Evolutionary conservation across 176 grass and related monocot genomes (phyloP), one percentile per base, ranked within the genome.

Genomic region (Paspalum vaginatum): DNA sequence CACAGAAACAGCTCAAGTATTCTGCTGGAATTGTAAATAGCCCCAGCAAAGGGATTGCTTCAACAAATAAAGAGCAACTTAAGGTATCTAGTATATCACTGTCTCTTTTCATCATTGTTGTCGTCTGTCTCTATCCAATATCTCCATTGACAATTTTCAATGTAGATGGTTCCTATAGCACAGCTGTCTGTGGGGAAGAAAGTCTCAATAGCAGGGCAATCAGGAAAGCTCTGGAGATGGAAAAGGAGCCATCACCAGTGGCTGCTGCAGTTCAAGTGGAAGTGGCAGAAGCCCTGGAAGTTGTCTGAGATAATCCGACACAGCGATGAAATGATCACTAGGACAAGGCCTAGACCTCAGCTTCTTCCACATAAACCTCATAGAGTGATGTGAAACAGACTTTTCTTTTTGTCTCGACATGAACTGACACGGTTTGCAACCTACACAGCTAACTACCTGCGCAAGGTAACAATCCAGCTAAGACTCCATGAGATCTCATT

Each of bases 241-340:
- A 95, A 96, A 90, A 93, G 97, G 76, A 99, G 97, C 61, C 97
- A 99, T 50, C 97, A 96, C 77, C 93, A 96, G 66, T 99, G 97
- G 97, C 74, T 99, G 64, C 59, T 99, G 26, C 93, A 99, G 68
- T 99, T 99, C 83, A 99, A 99, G 74, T 99, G 97, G 97, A 99
- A 96, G 69, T 99, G 97, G 97, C 97, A 99, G 79, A 99, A 99
- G 72, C 97, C 97, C 1, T 99, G 97, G 97, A 95, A 87, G 85
- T 83, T 99, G 64, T 99, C 97, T 9, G 93, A 95, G 53, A 87
- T 87, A 77, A 99, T 99, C 37, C 88, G 93, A 11, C 88, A 96
- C 63, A 96, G 88, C 5, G 97, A 99, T 15, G 87, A 99, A 85
- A 96, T 86, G 1, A 88, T 99, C 41, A 90, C 86, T 21, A 82